Evolutionary conservation across 108 stramenopile genomes (phyloP).

Genomic region (Cyclotella kingstonii): DNA sequence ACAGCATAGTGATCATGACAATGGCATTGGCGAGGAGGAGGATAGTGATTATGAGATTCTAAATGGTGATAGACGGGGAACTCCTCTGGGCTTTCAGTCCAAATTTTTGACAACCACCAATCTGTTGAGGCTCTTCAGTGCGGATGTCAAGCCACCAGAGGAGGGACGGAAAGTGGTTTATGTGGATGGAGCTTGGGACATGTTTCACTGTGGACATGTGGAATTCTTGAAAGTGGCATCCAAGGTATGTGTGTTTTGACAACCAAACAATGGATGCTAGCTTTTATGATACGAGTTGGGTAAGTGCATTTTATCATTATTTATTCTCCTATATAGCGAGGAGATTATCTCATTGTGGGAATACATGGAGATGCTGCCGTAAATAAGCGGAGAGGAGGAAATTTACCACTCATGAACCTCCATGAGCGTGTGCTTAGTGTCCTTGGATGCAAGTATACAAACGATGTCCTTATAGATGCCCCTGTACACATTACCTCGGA

Average conservation of each 20-base stretch:
- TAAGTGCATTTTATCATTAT: neutral
- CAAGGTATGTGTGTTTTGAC: slow-evolving; percentile 42
- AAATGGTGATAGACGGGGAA: slow-evolving; percentile 13
- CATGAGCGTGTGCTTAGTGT: slow-evolving; percentile 95
- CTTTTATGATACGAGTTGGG: neutral
- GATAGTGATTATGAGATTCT: slow-evolving; percentile 46
- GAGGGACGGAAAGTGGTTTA: slow-evolving; percentile 89
- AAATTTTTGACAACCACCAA: slow-evolving; percentile 92
- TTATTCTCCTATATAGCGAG: slow-evolving; percentile 43
- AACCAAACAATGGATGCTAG: neutral
- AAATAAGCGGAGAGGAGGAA: slow-evolving; percentile 78
- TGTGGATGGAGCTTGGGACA: slow-evolving; percentile 97
- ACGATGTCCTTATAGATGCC: slow-evolving; percentile 98
- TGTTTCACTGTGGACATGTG: slow-evolving; percentile 99
- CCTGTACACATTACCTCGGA: slow-evolving; percentile 87
- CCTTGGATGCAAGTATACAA: slow-evolving; percentile 89
- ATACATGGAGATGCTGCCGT: slow-evolving; percentile 94
- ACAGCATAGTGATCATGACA: too few relatives aligned
- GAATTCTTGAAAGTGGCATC: slow-evolving; percentile 80
- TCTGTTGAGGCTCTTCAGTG: slow-evolving; percentile 91
- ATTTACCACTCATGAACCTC: slow-evolving; percentile 92
- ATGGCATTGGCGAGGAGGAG: slow-evolving; percentile 3
- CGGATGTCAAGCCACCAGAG: slow-evolving; percentile 80
- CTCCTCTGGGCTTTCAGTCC: slow-evolving; percentile 60
- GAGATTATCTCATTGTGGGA: slow-evolving; percentile 98